Evolutionary conservation across 208 protist genomes (phyloP).

Genomic region (Leishmania arabica): DNA sequence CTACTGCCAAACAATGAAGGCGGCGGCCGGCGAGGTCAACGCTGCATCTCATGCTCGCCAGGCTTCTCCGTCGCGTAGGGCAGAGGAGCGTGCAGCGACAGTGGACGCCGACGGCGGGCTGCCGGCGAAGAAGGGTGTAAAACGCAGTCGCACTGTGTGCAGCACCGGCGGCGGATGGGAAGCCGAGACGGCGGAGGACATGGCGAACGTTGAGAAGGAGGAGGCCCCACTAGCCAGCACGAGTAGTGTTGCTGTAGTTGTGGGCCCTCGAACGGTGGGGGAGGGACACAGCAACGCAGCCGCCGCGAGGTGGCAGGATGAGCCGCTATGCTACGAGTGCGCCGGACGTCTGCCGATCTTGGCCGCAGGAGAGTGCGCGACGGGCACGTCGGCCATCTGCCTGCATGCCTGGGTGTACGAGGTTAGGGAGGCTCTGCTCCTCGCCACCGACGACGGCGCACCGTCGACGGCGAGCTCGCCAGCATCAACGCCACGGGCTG

Average conservation of each 20-base stretch:
- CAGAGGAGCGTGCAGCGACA: neutral
- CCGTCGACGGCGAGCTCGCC: neutral
- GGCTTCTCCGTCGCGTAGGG: neutral
- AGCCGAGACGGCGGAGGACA: neutral
- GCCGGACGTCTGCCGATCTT: constrained; percentile 49
- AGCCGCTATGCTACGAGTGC: constrained; percentile 82
- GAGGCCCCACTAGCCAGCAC: neutral
- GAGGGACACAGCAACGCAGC: neutral
- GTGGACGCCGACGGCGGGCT: neutral
- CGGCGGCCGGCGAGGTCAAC: no score
- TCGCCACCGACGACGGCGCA: neutral
- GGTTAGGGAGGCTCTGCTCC: constrained; percentile 40
- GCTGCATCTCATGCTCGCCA: neutral
- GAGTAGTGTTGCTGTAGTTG: neutral
- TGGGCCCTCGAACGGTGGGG: neutral
- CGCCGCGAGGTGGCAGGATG: constrained; percentile 10
- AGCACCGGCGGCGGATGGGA: neutral
- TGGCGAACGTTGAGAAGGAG: neutral
- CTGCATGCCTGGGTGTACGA: constrained; percentile 83
- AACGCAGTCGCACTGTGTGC: constrained; percentile 1
- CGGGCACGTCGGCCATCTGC: constrained; percentile 39
- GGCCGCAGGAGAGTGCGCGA: constrained; percentile 35
- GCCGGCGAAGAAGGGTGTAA: neutral
- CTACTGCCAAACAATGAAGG: neutral
- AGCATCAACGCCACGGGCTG: neutral